These are phyloP conservation scores for Cutaneotrichosporon dermatis DNA, from an alignment of 1,284 basidiomycete species.

Conservation along the genomic window DNA sequence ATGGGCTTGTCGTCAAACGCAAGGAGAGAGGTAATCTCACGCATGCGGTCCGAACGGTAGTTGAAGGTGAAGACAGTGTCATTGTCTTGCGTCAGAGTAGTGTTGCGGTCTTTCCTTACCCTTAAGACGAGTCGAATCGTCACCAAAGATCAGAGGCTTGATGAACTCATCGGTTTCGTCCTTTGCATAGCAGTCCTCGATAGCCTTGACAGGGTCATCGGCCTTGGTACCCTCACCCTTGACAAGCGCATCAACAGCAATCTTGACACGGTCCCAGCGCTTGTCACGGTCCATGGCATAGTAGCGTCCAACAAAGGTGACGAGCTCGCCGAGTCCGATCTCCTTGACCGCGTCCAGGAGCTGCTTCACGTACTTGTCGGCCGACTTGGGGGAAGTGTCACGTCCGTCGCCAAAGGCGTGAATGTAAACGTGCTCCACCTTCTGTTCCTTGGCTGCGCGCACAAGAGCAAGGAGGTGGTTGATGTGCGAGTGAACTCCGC, in stretches of 20 bases:
- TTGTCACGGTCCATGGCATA: constrained; percentile 96
- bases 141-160: constrained; percentile 83
- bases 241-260: constrained; percentile 76
- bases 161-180: constrained; percentile 87
- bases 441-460: constrained; percentile 76
- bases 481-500: constrained; percentile 92
- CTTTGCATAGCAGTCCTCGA: constrained; percentile 68
- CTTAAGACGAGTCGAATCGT: constrained; percentile 73
- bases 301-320: constrained; percentile 79
- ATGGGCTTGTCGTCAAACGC: constrained; percentile 72
- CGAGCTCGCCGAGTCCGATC: constrained; percentile 59
- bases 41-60: constrained; percentile 89
- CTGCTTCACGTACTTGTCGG: constrained; percentile 66
- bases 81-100: constrained; percentile 44
- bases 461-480: constrained; percentile 78
- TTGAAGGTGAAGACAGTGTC: constrained; percentile 92
- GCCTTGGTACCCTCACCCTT: constrained; percentile 65
- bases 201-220: constrained; percentile 62
- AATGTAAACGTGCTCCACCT: constrained; percentile 75
- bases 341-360: constrained; percentile 74
- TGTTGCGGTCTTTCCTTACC: constrained; percentile 49
- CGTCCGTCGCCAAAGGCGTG: constrained; percentile 84
- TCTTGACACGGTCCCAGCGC: constrained; percentile 85
- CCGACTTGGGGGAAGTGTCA: constrained; percentile 79
- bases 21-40: constrained; percentile 75